Evolutionary conservation across 148 eudicot genomes (phyloP), one percentile per base, ranked within the genome.

Genomic region (Diospyros kaki): DNA sequence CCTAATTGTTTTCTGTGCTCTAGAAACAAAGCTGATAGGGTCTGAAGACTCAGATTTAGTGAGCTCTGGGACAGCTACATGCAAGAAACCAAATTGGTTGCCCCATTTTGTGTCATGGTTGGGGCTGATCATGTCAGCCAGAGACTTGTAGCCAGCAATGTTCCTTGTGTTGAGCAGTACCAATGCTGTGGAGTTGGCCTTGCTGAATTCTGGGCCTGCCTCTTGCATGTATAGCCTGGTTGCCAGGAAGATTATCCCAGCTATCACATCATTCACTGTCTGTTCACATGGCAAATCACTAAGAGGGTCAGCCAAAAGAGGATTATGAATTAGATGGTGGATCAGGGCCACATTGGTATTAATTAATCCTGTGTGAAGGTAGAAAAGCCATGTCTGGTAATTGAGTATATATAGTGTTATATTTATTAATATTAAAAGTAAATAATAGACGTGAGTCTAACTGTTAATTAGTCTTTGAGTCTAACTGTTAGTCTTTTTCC

Each of bases 121-220:
- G 9, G 85, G 68, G 9, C 84, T 78, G n/a, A 90, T 43, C 98
- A 94, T 92, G 48, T 92, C 97, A 1, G 83, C 76, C 42, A 94
- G 74, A 1, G 95, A 82, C 77, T 82, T 92, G 85, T 88, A 92
- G 18, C 93, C 92, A 48, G 53, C 75, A 48, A 90, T 79, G 75
- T 79, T 84, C 70, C 97, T 83, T 0, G 98, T 94, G 85, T 90
- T 94, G 45, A 94, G 89, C 64, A 94, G 77, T 80, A 94, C 97
- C 75, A 94, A 72, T n/a, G 97, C 91, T 2, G 97, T 92, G 0
- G 91, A 79, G 40, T 80, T 44, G 18, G 91, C 77, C 60, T 78
- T 79, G 48, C 56, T 61, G 43, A 72, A 68, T 14, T 80, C 80
- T 1, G 75, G 66, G 7, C 82, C 80, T 38, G 66, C 67, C 63